phyloP scores from a whole-genome alignment of 1,284 basidiomycete species.

The Tylopilus orsonianus region DNA sequence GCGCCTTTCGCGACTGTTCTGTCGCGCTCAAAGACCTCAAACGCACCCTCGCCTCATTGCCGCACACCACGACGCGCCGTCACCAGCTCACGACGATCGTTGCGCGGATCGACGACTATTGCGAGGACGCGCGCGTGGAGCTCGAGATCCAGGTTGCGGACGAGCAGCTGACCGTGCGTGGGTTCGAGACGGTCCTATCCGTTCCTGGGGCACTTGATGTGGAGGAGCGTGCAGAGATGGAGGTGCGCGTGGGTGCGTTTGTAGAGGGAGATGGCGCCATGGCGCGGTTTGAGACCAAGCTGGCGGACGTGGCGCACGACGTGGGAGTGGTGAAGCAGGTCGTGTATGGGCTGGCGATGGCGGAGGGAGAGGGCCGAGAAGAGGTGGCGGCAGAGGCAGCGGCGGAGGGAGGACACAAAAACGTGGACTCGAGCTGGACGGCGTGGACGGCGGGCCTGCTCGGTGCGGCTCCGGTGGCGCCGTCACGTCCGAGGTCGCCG shows the following conservation, averaged over 20 bases:
- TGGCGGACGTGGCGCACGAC: slow-evolving; percentile 81
- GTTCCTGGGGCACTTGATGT: slow-evolving; percentile 50
- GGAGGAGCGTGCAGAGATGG: slow-evolving; percentile 42
- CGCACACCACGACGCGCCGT: slow-evolving; percentile 16
- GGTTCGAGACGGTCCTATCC: slow-evolving; percentile 71
- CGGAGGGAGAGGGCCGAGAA: slow-evolving; percentile 2
- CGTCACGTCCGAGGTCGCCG: slow-evolving; percentile 24
- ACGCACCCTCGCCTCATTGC: slow-evolving; percentile 34
- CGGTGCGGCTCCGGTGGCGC: slow-evolving; percentile 37
- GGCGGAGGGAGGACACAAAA: slow-evolving; percentile 14
- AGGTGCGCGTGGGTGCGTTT: slow-evolving; percentile 59
- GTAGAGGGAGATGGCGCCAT: slow-evolving; percentile 55
- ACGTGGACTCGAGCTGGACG: slow-evolving; percentile 44
- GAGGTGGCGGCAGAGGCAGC: slow-evolving; percentile 1
- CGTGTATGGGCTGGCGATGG: slow-evolving; percentile 44
- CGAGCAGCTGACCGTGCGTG: slow-evolving; percentile 67
- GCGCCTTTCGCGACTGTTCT: slow-evolving; percentile 68
- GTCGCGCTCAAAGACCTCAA: slow-evolving; percentile 60
- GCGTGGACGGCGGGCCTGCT: slow-evolving; percentile 54
- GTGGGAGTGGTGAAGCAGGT: slow-evolving; percentile 64
- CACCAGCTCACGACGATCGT: slow-evolving; percentile 53
- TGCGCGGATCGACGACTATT: slow-evolving; percentile 72
- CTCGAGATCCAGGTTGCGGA: slow-evolving; percentile 82
- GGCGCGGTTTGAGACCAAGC: slow-evolving; percentile 54
- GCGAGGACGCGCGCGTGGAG: slow-evolving; percentile 84